Evolutionary conservation across 2,329 filamentous ascomycete species (phyloP).

Genomic region (Geosmithia putterillii): DNA sequence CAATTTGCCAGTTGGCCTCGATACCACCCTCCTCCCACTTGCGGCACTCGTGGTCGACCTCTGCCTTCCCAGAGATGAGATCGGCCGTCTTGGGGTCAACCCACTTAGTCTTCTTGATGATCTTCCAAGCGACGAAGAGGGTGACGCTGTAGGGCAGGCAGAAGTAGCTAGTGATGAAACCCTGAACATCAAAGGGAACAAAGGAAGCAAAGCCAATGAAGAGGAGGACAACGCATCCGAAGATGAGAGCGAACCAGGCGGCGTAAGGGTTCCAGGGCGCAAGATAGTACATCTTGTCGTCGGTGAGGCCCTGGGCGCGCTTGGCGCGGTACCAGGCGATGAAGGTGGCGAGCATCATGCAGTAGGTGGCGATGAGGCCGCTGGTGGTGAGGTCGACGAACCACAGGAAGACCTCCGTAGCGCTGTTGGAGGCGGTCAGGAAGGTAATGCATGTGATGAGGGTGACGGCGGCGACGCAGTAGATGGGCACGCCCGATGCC

Average conservation of each 20-base stretch:
- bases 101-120: slow-evolving; percentile 47
- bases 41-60: slow-evolving; percentile 45
- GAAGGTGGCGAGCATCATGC: slow-evolving; percentile 26
- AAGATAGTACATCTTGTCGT: slow-evolving; percentile 34
- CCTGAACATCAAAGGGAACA: slow-evolving; percentile 31
- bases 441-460: slow-evolving; percentile 36
- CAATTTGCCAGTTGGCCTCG: slow-evolving; percentile 27
- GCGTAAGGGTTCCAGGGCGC: slow-evolving; percentile 38
- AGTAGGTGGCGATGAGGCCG: slow-evolving; percentile 44
- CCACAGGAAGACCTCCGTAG: slow-evolving; percentile 37
- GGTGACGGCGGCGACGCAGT: slow-evolving; percentile 34
- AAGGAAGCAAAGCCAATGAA: slow-evolving; percentile 47
- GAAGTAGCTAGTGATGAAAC: slow-evolving; percentile 42
- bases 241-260: slow-evolving; percentile 32
- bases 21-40: slow-evolving; percentile 31
- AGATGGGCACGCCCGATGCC: slow-evolving; percentile 44
- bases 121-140: slow-evolving; percentile 56
- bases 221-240: slow-evolving; percentile 35
- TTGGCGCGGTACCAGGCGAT: slow-evolving; percentile 34
- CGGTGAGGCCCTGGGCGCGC: slow-evolving; percentile 30
- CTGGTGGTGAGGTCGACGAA: slow-evolving; percentile 42
- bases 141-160: slow-evolving; percentile 36
- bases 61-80: slow-evolving; percentile 47
- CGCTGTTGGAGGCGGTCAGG: slow-evolving; percentile 31
- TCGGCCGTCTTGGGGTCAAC: slow-evolving; percentile 45